phyloP scores from a whole-genome alignment of 1,284 basidiomycete genomes.

The Cryptococcus sp. region DNA sequence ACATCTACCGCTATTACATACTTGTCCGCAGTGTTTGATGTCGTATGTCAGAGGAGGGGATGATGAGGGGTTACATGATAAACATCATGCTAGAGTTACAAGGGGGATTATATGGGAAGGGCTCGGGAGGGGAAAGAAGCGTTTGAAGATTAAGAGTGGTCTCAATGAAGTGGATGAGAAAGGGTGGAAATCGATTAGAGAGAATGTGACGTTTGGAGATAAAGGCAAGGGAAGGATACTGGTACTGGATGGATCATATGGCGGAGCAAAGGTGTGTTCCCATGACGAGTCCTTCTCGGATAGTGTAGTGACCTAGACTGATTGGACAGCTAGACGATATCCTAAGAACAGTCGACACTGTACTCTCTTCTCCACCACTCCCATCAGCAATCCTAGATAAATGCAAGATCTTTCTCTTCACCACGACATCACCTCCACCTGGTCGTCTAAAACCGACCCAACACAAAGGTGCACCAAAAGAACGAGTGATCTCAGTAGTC shows the following conservation, averaged over 20 bases:
- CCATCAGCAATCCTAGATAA: conserved; percentile 34
- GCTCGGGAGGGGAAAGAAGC: conserved; percentile 8
- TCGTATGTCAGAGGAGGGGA: conserved; percentile 48
- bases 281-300: conserved; percentile 5
- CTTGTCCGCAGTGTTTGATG: conserved; percentile 48
- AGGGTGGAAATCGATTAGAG: conserved; percentile 27
- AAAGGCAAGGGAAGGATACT: conserved; percentile 32
- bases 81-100: conserved; percentile 46
- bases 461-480: conserved; percentile 11
- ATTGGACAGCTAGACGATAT: conserved; percentile 43
- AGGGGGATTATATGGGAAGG: conserved; percentile 47
- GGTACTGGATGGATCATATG: conserved; percentile 33
- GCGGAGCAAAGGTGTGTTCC: conserved; percentile 22
- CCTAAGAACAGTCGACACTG: conserved; percentile 45
- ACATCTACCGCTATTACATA: conserved; percentile 29
- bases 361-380: conserved; percentile 46
- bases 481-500: conserved; percentile 46
- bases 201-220: conserved; percentile 18
- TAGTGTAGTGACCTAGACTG: neutral
- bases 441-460: conserved; percentile 16
- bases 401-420: conserved; percentile 47
- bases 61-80: conserved; percentile 43
- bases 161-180: conserved; percentile 6
- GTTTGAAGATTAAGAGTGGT: conserved; percentile 10
- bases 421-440: conserved; percentile 36